A percentile compares a stretch with the other conserved stretches of the same genome.
phyloP scores from a whole-genome alignment of 441 rosid species.

The Corymbia calophylla region DNA sequence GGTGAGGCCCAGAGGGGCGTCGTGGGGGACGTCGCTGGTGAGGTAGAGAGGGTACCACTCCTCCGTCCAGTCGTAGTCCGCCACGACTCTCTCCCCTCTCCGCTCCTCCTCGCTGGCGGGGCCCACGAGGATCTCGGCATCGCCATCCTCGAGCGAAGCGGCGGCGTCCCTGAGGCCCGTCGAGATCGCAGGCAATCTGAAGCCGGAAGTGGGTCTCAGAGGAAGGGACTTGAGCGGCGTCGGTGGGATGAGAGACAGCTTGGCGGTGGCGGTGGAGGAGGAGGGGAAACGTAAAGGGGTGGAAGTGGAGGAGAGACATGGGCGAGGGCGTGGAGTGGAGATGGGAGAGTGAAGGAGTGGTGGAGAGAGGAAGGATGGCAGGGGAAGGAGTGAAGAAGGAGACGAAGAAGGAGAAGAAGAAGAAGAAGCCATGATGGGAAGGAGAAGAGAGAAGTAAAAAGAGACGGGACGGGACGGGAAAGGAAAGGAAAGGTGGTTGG shows the following conservation, averaged over 20 bases:
- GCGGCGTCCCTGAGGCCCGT: background rate
- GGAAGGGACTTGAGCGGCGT: background rate
- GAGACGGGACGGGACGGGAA: background rate
- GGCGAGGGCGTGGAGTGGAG: background rate
- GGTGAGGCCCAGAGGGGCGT: conserved; percentile 88
- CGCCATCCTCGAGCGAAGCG: conserved; percentile 7
- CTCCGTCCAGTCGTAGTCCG: conserved; percentile 73
- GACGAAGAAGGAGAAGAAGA: background rate
- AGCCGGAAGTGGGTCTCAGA: background rate
- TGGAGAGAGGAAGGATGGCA: background rate
- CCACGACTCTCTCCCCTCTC: conserved; percentile 36
- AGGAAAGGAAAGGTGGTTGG: background rate
- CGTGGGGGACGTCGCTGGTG: conserved; percentile 73
- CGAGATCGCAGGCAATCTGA: background rate
- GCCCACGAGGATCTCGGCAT: conserved; percentile 11
- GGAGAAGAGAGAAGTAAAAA: background rate
- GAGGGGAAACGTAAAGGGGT: background rate
- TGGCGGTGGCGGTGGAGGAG: background rate
- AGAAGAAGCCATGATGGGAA: background rate
- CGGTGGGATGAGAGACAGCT: background rate
- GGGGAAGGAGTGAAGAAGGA: background rate
- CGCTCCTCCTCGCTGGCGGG: conserved; percentile 26
- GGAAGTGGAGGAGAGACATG: background rate
- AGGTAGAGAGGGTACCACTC: conserved; percentile 97
- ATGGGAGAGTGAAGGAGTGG: background rate